These are phyloP conservation scores for Leccinum subrobustum DNA, from an alignment of 1,284 basidiomycete genomes.

Conservation along the genomic window DNA sequence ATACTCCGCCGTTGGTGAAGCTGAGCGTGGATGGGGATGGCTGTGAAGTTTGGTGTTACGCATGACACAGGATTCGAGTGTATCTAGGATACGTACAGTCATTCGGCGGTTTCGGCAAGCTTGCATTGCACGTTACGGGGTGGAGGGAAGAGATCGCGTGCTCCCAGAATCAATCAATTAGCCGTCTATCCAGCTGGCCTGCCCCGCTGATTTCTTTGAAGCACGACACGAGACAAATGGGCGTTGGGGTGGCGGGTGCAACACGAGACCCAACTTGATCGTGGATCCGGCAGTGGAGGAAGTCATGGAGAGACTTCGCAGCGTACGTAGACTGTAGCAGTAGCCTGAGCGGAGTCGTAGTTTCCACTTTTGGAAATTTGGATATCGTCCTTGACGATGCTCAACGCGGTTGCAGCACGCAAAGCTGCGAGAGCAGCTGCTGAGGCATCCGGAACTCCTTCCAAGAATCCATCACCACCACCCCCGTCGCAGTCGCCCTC, in stretches of 20 bases:
- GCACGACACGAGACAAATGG: neutral
- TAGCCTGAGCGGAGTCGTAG: too few relatives aligned
- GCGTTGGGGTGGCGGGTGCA: neutral
- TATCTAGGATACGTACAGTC: neutral
- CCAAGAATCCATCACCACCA: slow-evolving; percentile 16
- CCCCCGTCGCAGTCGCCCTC: slow-evolving; percentile 9
- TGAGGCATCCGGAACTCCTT: slow-evolving; percentile 2
- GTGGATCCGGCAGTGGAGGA: too few relatives aligned
- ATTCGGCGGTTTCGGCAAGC: neutral
- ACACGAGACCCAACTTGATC: too few relatives aligned
- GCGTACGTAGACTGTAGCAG: too few relatives aligned
- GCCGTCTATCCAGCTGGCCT: neutral
- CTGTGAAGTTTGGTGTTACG: slow-evolving; percentile 28
- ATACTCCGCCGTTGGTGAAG: slow-evolving; percentile 17
- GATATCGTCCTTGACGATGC: slow-evolving; percentile 15
- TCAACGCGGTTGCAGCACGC: slow-evolving; percentile 30
- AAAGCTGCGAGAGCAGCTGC: slow-evolving; percentile 26
- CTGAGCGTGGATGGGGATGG: slow-evolving; percentile 16
- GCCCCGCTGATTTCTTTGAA: neutral
- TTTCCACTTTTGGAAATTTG: neutral
- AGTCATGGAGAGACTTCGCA: too few relatives aligned
- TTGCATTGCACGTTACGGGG: neutral
- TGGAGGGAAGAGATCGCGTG: neutral
- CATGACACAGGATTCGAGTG: slow-evolving; percentile 1
- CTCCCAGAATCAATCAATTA: neutral